These are phyloP conservation scores for Phytopythium montanum DNA, from an alignment of 352 stramenopile genomes.

Conservation along the genomic window DNA sequence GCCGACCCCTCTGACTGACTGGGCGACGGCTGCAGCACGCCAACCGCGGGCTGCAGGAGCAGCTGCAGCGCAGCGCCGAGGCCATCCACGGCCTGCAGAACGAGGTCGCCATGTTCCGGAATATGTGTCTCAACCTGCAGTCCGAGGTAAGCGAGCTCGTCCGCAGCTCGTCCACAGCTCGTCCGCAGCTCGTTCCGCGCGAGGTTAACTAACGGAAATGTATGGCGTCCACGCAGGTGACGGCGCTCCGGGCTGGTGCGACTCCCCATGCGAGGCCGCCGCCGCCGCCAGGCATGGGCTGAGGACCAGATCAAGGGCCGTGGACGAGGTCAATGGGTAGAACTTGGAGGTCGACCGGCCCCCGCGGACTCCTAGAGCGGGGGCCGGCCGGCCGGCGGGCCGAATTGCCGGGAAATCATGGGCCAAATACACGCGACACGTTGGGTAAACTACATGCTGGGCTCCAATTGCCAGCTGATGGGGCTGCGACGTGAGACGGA, in stretches of 20 bases:
- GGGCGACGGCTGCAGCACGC: too few relatives aligned
- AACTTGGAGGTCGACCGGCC: not conserved
- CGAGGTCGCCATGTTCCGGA: conserved; percentile 77
- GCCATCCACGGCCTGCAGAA: conserved; percentile 68
- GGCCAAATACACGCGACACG: too few relatives aligned
- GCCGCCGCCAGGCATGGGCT: conserved; percentile 53
- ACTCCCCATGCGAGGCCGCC: conserved; percentile 26
- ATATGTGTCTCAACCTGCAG: conserved; percentile 82
- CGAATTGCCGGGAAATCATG: too few relatives aligned
- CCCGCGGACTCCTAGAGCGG: not conserved
- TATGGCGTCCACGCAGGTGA: conserved; percentile 19
- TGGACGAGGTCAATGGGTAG: too few relatives aligned
- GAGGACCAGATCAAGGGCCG: conserved; percentile 11
- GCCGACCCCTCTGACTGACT: too few relatives aligned
- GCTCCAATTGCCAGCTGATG: too few relatives aligned
- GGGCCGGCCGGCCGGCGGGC: too few relatives aligned
- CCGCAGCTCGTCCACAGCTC: too few relatives aligned
- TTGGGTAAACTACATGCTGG: too few relatives aligned
- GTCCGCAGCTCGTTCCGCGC: too few relatives aligned
- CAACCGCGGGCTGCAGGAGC: conserved; percentile 69
- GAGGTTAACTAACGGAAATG: too few relatives aligned
- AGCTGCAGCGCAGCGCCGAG: conserved; percentile 59
- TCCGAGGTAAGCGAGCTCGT: conserved; percentile 68
- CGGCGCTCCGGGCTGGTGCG: conserved; percentile 25
- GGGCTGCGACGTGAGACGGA: too few relatives aligned